Base-by-base conservation (phyloP, 2,329 filamentous ascomycete genomes). In the Celoporthe dispersa region DNA sequence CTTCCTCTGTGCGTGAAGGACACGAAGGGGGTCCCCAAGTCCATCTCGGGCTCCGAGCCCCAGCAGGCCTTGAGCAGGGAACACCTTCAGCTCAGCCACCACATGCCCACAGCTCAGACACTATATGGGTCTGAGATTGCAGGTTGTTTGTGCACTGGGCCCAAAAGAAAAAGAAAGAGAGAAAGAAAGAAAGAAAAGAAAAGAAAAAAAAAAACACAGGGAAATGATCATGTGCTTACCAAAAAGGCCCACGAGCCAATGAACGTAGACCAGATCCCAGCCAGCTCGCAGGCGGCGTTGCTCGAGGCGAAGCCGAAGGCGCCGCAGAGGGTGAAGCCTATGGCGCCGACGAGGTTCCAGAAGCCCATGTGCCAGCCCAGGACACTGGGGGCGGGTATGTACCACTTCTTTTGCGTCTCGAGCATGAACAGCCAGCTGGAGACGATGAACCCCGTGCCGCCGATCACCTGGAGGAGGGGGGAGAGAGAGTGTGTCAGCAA, bases 341-440 rank as follows among this genome's bases (percentile, higher is more conserved):
- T 74, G 1, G 86, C 85, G 0, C 90, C 90, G 28, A 91, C 80
- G 2, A 90, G 77, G 74, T 91, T 92, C 88, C 89, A 92, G 11
- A 86, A 77, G 0, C 88, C 90, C 73, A 92, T 86, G 77, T 91
- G 88, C 90, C 90, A 92, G 3, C 90, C 90, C 1, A 92, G 81
- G 0, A 88, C 80, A 3, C 78, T 75, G 3, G 81, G 82, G 0
- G 88, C 87, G 0, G 90, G 89, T 16, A 81, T 79, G 74, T 87
- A 91, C 90, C 90, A 92, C 61, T 82, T 84, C 55, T 82, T 76
- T 77, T 92, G 90, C 2, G 88, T 90, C 77, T 92, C 90, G 9
- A 92, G 75, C 84, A 91, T 91, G 78, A 91, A 91, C 1, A 92
- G 78, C 2, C 80, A 75, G 31, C 85, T 81, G 8, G 82, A 90